These are phyloP conservation scores for Trichosporon coremiiforme DNA, from an alignment of 1,284 basidiomycete species.

Conservation along the genomic window DNA sequence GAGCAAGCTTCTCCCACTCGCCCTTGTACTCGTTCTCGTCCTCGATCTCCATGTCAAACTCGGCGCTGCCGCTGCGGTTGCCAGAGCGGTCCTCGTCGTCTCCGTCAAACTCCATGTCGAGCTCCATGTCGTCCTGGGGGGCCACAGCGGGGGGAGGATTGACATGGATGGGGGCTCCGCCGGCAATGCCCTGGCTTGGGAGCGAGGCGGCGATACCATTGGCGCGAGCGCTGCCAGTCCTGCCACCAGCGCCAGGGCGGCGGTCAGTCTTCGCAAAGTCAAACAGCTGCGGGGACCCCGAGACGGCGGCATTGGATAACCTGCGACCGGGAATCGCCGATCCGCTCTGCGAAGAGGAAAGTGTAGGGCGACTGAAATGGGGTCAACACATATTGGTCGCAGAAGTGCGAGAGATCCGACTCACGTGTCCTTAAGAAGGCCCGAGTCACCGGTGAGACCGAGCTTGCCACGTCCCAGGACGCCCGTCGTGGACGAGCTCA, in stretches of 20 bases:
- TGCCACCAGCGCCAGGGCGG: conserved; percentile 26
- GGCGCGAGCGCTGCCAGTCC: conserved; percentile 24
- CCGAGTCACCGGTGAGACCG: conserved; percentile 44
- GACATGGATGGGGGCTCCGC: conserved; percentile 20
- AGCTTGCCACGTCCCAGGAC: conserved; percentile 51
- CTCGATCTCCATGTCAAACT: conserved; percentile 48
- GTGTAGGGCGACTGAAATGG: conserved; percentile 31
- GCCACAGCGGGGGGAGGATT: conserved; percentile 26
- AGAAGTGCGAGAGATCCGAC: conserved; percentile 21
- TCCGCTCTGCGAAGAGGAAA: conserved; percentile 33
- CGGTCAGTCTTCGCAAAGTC: conserved; percentile 54
- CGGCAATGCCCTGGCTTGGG: conserved; percentile 35
- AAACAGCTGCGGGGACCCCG: conserved; percentile 46
- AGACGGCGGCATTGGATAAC: conserved; percentile 32
- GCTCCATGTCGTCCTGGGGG: conserved; percentile 48
- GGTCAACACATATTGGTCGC: neutral
- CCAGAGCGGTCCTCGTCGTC: conserved; percentile 35
- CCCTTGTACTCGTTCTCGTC: conserved; percentile 28
- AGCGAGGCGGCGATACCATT: conserved; percentile 43
- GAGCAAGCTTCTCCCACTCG: conserved; percentile 45
- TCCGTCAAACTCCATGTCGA: conserved; percentile 50
- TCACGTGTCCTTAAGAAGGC: conserved; percentile 41
- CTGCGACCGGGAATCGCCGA: conserved; percentile 41
- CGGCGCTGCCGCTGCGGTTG: conserved; percentile 33
- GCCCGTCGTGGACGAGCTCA: conserved; percentile 54